These are phyloP conservation scores for Cladosporium colombiae DNA, from an alignment of 2,329 filamentous ascomycete species.

Conservation along the genomic window DNA sequence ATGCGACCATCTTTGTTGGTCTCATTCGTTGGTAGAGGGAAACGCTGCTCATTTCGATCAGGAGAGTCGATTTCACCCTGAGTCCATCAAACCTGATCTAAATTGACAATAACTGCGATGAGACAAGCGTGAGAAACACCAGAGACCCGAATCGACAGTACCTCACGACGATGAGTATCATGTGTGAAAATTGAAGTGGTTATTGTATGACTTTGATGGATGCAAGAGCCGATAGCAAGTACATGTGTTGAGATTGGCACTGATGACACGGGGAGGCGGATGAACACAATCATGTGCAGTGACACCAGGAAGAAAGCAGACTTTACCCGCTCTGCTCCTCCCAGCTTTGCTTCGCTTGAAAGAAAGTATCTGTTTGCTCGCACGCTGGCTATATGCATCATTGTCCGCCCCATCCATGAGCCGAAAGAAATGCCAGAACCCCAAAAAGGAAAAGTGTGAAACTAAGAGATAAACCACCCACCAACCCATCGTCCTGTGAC, in stretches of 20 bases:
- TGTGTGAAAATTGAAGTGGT: too few species aligned
- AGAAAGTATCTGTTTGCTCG: constrained; percentile 2
- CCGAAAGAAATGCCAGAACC: not conserved
- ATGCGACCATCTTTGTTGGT: not conserved
- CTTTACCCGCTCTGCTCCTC: not conserved
- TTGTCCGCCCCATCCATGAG: not conserved
- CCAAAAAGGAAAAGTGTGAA: not conserved
- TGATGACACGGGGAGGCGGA: not conserved
- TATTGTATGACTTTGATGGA: too few species aligned
- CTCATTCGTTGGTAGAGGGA: not conserved
- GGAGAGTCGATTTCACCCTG: not conserved
- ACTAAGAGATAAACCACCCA: not conserved
- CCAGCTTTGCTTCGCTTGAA: not conserved
- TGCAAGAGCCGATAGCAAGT: not conserved
- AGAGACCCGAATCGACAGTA: not conserved
- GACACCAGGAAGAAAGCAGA: not conserved
- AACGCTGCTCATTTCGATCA: not conserved
- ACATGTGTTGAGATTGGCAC: not conserved
- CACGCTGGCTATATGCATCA: constrained; percentile 13
- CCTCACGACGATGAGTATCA: too few species aligned
- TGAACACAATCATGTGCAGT: not conserved
- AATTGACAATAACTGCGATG: too few species aligned
- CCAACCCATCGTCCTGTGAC: not conserved
- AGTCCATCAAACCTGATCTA: too few species aligned
- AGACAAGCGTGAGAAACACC: too few species aligned